Percentiles rank a stretch among this genome's conserved stretches.
These are phyloP conservation scores for Tuber melanosporum DNA, from an alignment of 495 filamentous ascomycete genomes.

Conservation along the genomic window DNA sequence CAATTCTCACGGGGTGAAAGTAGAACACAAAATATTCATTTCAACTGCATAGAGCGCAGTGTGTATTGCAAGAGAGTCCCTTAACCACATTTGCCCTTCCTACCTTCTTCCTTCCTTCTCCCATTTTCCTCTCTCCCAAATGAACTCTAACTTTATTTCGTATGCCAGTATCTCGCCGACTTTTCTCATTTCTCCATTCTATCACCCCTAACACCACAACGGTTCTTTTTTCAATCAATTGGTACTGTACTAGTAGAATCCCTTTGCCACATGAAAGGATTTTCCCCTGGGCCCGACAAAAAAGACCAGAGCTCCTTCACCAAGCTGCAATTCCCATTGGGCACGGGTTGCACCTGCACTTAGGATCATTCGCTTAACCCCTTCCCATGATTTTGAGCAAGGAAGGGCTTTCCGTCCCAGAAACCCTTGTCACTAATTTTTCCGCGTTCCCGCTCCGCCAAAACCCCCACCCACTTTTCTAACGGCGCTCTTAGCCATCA, in stretches of 20 bases:
- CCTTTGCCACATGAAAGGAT: not conserved
- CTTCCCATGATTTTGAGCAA: not conserved
- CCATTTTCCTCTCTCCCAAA: not conserved
- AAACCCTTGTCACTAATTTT: not conserved
- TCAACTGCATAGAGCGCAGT: not conserved
- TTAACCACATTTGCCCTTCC: not conserved
- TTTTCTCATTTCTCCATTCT: not conserved
- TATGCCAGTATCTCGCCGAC: not conserved
- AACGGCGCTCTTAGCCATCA: not conserved
- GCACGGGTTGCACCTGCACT: not conserved
- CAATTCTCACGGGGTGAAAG: not conserved
- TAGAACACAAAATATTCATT: not conserved
- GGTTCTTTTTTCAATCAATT: not conserved
- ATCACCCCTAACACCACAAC: not conserved
- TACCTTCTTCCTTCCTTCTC: not conserved
- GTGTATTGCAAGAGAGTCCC: not conserved
- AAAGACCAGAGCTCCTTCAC: not conserved
- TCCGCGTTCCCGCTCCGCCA: not conserved
- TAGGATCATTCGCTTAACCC: not conserved
- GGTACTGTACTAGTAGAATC: not conserved
- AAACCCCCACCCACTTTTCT: not conserved
- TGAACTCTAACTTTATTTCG: not conserved
- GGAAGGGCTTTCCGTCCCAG: not conserved
- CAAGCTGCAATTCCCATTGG: not conserved
- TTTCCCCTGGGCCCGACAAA: not conserved